Conservation (phyloP, 768 basidiomycete genomes). For the Suillus cothurnatus region DNA sequence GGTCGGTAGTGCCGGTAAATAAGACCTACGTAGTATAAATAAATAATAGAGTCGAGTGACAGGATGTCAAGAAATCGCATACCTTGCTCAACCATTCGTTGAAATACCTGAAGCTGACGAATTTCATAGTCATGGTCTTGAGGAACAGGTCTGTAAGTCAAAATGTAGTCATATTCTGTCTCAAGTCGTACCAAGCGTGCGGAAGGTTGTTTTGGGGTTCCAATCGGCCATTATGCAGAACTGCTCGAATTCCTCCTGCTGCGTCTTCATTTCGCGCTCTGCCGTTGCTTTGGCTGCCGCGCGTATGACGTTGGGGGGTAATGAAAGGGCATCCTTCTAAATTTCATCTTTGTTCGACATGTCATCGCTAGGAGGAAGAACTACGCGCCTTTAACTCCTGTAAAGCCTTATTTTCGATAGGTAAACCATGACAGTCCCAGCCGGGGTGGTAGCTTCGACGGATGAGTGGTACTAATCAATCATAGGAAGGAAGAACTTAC, state of each 20-base stretch:
- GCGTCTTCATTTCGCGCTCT: slow-evolving; percentile 67
- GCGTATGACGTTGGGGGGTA: slow-evolving; percentile 67
- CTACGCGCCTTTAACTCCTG: slow-evolving; percentile 65
- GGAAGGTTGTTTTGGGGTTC: slow-evolving; percentile 70
- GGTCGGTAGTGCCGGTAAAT: slow-evolving; percentile 88
- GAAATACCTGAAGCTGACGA: slow-evolving; percentile 82
- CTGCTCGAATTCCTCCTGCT: slow-evolving; percentile 76
- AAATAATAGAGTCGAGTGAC: too few species aligned
- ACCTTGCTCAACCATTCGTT: slow-evolving; percentile 88
- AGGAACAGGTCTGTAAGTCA: neutral
- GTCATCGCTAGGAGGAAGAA: neutral
- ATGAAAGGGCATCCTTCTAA: slow-evolving; percentile 56
- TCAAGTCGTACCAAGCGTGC: slow-evolving; percentile 69
- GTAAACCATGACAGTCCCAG: slow-evolving; percentile 98
- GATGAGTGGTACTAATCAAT: slow-evolving; percentile 8
- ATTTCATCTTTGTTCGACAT: neutral
- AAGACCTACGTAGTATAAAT: slow-evolving; percentile 51
- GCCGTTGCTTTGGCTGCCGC: slow-evolving; percentile 73
- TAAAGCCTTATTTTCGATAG: slow-evolving; percentile 94
- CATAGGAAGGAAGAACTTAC: slow-evolving; percentile 45
- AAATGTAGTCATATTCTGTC: neutral
- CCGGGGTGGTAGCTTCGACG: slow-evolving; percentile 84
- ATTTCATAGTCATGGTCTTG: slow-evolving; percentile 87
- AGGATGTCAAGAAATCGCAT: slow-evolving; percentile 8
- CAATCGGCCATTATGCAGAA: slow-evolving; percentile 95